Percentiles rank a stretch among this genome's conserved stretches.
phyloP scores from a whole-genome alignment of 768 basidiomycete species.

The Auriscalpium orientale region DNA sequence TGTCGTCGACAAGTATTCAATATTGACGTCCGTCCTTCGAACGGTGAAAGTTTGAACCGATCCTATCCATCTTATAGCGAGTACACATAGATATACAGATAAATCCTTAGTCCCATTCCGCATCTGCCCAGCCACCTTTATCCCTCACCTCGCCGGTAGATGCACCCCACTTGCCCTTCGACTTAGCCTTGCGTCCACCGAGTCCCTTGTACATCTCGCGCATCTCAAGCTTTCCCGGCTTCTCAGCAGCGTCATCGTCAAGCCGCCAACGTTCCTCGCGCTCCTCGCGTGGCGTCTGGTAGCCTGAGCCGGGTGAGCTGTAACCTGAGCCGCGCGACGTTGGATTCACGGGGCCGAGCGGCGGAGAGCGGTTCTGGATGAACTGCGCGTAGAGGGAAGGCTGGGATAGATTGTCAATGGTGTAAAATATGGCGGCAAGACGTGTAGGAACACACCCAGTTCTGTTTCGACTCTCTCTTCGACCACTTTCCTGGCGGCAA shows the following conservation, averaged over 20 bases:
- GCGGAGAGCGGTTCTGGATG: constrained; percentile 26
- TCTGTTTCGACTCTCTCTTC: constrained; percentile 87
- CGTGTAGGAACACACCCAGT: constrained; percentile 49
- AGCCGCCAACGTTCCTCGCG: constrained; percentile 70
- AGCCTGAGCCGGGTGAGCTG: constrained; percentile 48
- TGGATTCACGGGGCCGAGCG: constrained; percentile 28
- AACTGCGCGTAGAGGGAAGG: constrained; percentile 5
- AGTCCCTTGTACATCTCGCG: constrained; percentile 88
- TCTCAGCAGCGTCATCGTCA: constrained; percentile 42
- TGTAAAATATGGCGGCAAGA: constrained; percentile 9
- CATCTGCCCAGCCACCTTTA: constrained; percentile 65
- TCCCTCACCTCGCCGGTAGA: constrained; percentile 50
- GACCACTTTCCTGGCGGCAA: constrained; percentile 85
- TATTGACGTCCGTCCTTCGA: too few relatives aligned
- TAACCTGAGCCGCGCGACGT: constrained; percentile 32
- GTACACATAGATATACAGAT: too few relatives aligned
- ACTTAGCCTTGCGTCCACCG: constrained; percentile 72
- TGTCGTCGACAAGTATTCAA: too few relatives aligned
- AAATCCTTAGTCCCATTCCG: too few relatives aligned
- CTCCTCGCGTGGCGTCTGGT: constrained; percentile 72
- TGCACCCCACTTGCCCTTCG: constrained; percentile 66
- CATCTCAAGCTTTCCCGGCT: constrained; percentile 78
- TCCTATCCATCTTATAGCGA: too few relatives aligned
- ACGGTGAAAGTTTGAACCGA: too few relatives aligned
- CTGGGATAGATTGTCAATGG: not conserved